phyloP scores from a whole-genome alignment of 257 asterid genomes.

The Cinchona pubescens region DNA sequence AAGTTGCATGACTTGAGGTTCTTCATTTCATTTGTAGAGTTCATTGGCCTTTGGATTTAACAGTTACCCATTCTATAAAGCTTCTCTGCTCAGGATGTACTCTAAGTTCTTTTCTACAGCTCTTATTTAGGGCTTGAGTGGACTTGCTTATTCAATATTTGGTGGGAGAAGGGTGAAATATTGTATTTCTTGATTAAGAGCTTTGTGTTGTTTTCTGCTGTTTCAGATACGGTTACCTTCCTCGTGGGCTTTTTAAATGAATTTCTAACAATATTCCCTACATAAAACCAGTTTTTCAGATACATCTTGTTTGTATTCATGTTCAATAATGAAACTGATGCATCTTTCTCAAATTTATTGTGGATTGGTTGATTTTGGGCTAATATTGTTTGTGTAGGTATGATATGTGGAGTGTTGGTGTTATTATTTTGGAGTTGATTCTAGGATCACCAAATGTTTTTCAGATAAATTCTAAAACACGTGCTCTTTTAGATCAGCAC shows the following conservation, averaged over 20 bases:
- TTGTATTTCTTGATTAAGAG: background rate
- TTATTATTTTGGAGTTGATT: conserved; percentile 81
- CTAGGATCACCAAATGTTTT: conserved; percentile 94
- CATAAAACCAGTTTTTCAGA: background rate
- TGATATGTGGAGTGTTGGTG: conserved; percentile 99
- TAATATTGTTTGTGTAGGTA: conserved; percentile 53
- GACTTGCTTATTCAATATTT: background rate
- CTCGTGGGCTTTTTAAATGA: too few relatives aligned
- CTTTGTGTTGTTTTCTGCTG: background rate
- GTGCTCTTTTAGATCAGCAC: conserved; percentile 84
- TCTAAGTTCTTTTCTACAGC: background rate
- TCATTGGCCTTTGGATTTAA: background rate
- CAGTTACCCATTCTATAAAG: background rate
- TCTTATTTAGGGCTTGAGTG: background rate
- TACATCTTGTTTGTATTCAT: background rate
- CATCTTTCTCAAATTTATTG: background rate
- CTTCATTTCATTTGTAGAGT: conserved; percentile 1
- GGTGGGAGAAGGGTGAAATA: background rate
- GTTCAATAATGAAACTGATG: background rate
- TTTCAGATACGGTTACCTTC: too few relatives aligned
- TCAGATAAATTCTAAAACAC: conserved; percentile 76
- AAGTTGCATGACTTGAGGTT: background rate
- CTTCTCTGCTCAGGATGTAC: background rate
- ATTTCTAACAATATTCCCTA: too few relatives aligned
- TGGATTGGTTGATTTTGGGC: conserved; percentile 16